A percentile compares a stretch with the other conserved stretches of the same genome.
Conservation (phyloP, 1,284 basidiomycete species). For the Sporisorium reilianum region DNA sequence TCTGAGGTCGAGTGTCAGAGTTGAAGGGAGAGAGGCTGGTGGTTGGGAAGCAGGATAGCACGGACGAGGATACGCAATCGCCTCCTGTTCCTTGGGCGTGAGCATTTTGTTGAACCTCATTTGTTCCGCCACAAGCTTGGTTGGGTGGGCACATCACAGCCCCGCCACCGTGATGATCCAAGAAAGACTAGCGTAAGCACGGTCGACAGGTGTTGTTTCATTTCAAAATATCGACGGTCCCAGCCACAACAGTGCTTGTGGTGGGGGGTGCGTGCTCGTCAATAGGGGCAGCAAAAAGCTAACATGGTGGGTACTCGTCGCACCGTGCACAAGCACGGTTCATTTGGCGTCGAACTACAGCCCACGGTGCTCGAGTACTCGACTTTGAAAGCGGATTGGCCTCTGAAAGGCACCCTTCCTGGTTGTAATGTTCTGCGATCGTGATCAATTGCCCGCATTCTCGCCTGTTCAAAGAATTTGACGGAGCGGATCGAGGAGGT, state of each 20-base stretch:
- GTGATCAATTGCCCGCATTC: too few relatives aligned
- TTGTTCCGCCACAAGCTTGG: background rate
- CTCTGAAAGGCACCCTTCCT: too few relatives aligned
- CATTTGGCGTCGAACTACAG: background rate
- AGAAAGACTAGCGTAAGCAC: background rate
- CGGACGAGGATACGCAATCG: background rate
- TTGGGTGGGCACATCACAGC: background rate
- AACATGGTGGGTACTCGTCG: background rate
- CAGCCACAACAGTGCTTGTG: background rate
- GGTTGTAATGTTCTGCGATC: too few relatives aligned
- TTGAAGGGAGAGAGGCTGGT: background rate
- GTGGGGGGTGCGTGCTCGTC: conserved; percentile 4
- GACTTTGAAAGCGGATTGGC: too few relatives aligned
- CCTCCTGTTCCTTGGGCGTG: background rate
- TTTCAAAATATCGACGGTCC: background rate
- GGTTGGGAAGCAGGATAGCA: background rate
- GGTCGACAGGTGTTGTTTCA: conserved; percentile 7
- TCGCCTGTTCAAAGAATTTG: too few relatives aligned
- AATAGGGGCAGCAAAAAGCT: background rate
- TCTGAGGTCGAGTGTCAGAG: background rate
- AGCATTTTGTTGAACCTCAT: background rate
- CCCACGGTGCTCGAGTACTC: background rate
- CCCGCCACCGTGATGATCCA: background rate
- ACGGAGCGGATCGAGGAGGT: too few relatives aligned
- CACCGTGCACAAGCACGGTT: background rate